Conservation (phyloP, 2,329 filamentous ascomycete species). For the Metarhizium robertsii region DNA sequence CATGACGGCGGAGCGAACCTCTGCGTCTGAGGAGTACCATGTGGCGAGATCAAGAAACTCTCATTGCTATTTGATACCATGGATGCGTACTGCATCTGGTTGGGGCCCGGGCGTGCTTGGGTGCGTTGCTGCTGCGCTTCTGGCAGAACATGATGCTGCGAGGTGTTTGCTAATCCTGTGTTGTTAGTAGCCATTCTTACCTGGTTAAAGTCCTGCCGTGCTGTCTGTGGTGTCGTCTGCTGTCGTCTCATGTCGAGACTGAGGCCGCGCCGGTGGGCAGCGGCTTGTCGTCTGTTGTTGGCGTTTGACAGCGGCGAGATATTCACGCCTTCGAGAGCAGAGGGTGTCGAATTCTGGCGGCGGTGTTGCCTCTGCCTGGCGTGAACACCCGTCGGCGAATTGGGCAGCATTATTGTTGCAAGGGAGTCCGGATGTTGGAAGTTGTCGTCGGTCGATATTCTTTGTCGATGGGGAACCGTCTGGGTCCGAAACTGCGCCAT, state of each 20-base stretch:
- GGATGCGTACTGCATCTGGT: slow-evolving; percentile 16
- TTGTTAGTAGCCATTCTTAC: slow-evolving; percentile 47
- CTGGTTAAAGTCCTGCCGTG: slow-evolving; percentile 26
- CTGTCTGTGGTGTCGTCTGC: slow-evolving; percentile 24
- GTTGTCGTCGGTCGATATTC: slow-evolving; percentile 39
- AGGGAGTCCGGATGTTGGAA: slow-evolving; percentile 55
- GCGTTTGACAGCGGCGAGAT: slow-evolving; percentile 53
- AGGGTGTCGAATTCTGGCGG: slow-evolving; percentile 80
- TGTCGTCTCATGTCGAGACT: slow-evolving; percentile 68
- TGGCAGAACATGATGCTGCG: slow-evolving; percentile 70
- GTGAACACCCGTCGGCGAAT: slow-evolving; percentile 62
- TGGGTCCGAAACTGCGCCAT: slow-evolving; percentile 30
- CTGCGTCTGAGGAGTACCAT: slow-evolving; percentile 44
- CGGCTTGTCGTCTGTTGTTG: slow-evolving; percentile 28
- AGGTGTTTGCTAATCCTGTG: slow-evolving; percentile 42
- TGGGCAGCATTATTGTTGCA: slow-evolving; percentile 69
- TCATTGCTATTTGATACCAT: slow-evolving; percentile 33
- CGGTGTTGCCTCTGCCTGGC: slow-evolving; percentile 51
- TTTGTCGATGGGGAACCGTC: slow-evolving; percentile 42
- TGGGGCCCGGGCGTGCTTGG: slow-evolving; percentile 61
- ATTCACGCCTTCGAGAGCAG: slow-evolving; percentile 66
- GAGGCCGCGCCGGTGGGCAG: slow-evolving; percentile 69
- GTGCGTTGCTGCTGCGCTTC: slow-evolving; percentile 83
- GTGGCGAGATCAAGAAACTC: slow-evolving; percentile 48
- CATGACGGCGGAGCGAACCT: slow-evolving; percentile 40